Evolutionary conservation across 2,329 filamentous ascomycete genomes (phyloP).

Genomic region (Cladosporium sp.): DNA sequence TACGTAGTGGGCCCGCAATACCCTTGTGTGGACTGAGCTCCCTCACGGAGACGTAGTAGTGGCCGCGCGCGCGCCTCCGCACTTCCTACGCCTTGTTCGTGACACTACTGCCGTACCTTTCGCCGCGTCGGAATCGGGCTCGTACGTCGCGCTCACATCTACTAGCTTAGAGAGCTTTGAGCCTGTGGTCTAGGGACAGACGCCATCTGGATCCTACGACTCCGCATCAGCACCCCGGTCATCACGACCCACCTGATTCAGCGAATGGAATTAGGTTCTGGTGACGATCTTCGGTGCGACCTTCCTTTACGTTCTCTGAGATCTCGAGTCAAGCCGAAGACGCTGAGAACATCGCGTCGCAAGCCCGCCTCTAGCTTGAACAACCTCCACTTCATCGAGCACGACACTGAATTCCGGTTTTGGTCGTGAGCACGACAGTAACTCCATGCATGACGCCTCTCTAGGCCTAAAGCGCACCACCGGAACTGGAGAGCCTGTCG

Average conservation of each 20-base stretch:
- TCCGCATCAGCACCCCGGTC: constrained; percentile 7
- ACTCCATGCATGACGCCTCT: background rate
- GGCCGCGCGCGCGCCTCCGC: constrained; percentile 5
- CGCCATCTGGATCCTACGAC: constrained; percentile 2
- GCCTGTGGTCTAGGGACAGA: background rate
- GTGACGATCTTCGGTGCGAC: constrained; percentile 3
- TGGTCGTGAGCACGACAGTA: background rate
- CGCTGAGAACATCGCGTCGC: background rate
- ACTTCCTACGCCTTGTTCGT: constrained; percentile 2
- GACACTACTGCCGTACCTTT: background rate
- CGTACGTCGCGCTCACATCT: background rate
- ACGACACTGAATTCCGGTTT: background rate
- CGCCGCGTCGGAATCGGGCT: no score
- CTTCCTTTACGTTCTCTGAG: background rate
- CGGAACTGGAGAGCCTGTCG: background rate
- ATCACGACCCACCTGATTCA: constrained; percentile 4
- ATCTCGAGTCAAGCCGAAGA: background rate
- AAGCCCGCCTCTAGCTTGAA: background rate
- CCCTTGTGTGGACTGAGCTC: constrained; percentile 1
- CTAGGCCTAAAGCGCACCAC: background rate
- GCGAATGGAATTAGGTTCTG: background rate
- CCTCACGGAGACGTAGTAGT: constrained; percentile 4
- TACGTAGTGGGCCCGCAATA: background rate
- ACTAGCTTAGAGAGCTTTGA: background rate
- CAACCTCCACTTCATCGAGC: no score